Conservation (phyloP, 176 grass and related monocot species). For the Raddia distichophylla region DNA sequence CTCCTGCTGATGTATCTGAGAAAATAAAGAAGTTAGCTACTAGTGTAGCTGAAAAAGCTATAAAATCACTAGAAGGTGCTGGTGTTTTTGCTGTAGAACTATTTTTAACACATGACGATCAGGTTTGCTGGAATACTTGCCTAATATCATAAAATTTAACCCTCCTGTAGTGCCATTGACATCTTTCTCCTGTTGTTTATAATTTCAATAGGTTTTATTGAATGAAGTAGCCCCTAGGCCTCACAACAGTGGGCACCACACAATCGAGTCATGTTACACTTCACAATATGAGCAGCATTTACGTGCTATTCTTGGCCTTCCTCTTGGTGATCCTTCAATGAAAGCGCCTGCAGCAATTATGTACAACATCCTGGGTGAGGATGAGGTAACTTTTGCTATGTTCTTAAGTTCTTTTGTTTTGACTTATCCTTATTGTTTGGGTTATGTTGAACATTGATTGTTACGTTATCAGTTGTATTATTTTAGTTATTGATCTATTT, state of each 20-base stretch:
- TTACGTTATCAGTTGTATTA: conserved; percentile 9
- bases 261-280: conserved; percentile 91
- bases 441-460: conserved; percentile 24
- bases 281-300: conserved; percentile 98
- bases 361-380: conserved; percentile 97
- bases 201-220: conserved; percentile 66
- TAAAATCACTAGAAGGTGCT: conserved; percentile 80
- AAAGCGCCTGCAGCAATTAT: conserved; percentile 86
- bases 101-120: conserved; percentile 84
- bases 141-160: conserved; percentile 6
- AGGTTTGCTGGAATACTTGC: conserved; percentile 55
- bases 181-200: conserved; percentile 22
- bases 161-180: neutral
- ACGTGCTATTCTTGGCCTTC: conserved; percentile 88
- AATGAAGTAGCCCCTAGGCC: conserved; percentile 96
- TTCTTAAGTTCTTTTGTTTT: conserved; percentile 10
- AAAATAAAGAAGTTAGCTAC: conserved; percentile 76
- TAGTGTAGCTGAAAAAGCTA: conserved; percentile 70
- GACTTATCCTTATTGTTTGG: conserved; percentile 17
- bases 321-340: conserved; percentile 89
- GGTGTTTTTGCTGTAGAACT: conserved; percentile 94
- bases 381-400: conserved; percentile 52
- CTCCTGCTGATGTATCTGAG: conserved; percentile 67
- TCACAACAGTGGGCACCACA: conserved; percentile 97
- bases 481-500: conserved; percentile 23